A percentile compares a stretch with the other conserved stretches of the same genome.
Evolutionary conservation across 805 yeast genomes (phyloP).

Genomic region (Clavispora fructus): DNA sequence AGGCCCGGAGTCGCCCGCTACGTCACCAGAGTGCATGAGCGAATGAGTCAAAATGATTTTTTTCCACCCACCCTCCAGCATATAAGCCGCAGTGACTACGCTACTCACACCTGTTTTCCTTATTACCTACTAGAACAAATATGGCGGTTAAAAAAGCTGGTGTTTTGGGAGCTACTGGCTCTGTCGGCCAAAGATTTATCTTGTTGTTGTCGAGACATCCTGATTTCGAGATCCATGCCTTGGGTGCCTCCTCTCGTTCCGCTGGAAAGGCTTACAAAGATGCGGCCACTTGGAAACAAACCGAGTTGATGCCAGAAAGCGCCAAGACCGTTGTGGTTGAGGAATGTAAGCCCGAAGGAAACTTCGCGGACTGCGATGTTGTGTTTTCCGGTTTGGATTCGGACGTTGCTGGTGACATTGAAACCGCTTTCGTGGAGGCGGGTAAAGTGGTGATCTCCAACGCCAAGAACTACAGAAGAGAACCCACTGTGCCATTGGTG

Average conservation of each 20-base stretch:
- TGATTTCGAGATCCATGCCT: conserved; percentile 72
- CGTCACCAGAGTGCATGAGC: neutral
- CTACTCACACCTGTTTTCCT: neutral
- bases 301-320: conserved; percentile 66
- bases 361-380: conserved; percentile 84
- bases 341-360: conserved; percentile 68
- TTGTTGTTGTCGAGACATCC: conserved; percentile 82
- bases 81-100: neutral
- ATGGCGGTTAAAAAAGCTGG: conserved; percentile 55
- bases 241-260: conserved; percentile 92
- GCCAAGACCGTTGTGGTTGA: conserved; percentile 62
- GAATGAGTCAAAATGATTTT: neutral
- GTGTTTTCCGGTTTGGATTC: conserved; percentile 94
- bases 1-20: neutral
- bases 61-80: neutral
- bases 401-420: conserved; percentile 89
- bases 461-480: conserved; percentile 94
- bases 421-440: conserved; percentile 71
- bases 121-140: neutral
- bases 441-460: conserved; percentile 87
- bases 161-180: conserved; percentile 96
- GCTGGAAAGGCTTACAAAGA: conserved; percentile 85
- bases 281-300: conserved; percentile 94
- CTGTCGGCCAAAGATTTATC: conserved; percentile 95
- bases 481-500: conserved; percentile 77